Conservation (phyloP, 2,329 filamentous ascomycete species). For the Emmonsiellopsis sp. region DNA sequence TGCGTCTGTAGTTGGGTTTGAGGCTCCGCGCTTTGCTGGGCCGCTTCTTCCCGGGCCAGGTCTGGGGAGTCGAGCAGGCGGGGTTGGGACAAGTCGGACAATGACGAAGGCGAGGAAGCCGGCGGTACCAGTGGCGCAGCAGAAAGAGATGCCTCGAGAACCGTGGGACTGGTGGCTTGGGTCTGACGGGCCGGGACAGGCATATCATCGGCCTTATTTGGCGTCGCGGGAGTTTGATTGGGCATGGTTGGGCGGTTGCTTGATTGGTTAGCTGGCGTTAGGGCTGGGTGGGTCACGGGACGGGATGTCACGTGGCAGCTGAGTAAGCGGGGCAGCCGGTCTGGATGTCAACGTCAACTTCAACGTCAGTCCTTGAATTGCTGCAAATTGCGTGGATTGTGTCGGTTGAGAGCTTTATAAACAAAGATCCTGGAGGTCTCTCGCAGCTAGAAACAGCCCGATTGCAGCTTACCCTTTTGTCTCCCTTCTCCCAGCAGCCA, state of each 20-base stretch:
- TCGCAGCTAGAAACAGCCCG: background rate
- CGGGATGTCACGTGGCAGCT: background rate
- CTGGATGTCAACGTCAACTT: no score
- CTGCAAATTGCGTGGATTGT: background rate
- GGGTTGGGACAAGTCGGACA: background rate
- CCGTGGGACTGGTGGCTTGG: slow-evolving; percentile 1
- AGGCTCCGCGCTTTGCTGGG: no score
- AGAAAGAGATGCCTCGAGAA: background rate
- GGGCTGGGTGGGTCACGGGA: slow-evolving; percentile 1
- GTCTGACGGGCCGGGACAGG: background rate
- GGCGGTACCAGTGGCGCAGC: background rate
- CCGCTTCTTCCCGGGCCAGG: no score
- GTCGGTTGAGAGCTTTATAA: background rate
- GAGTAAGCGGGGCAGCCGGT: background rate
- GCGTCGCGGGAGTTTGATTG: background rate
- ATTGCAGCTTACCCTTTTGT: background rate
- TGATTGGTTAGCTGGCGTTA: background rate
- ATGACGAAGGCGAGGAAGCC: background rate
- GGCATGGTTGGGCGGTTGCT: background rate
- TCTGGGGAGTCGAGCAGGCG: background rate
- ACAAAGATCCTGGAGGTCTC: background rate
- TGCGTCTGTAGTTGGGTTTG: no score
- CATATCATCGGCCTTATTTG: background rate
- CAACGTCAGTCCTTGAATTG: background rate
- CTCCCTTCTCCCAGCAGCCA: background rate